Evolutionary conservation across 805 yeast genomes (phyloP), one percentile per base, ranked within the genome.

Genomic region (Candida sakaeoensis): DNA sequence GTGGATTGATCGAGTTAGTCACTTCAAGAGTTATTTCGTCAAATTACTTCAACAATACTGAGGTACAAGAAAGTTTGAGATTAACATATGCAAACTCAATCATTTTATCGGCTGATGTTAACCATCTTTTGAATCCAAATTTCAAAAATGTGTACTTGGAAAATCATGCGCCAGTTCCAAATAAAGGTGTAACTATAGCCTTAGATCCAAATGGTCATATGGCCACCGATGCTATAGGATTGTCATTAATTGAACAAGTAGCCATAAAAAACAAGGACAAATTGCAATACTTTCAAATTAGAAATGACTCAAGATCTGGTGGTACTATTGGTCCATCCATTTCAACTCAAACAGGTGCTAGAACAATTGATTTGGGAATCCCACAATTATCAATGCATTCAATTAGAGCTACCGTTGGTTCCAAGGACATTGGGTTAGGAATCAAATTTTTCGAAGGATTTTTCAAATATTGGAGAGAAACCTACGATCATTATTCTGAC

Each of bases 341-440:
- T 40, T 67, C 85, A 12, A 61, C 75, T 29, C 76, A 72, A 46
- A 79, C 86, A 1, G 88, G 88, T 41, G 85, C 85, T 3, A 70
- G 86, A 53, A 82, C 91, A 32, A 76, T 85, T 41, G 95, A 86
- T 52, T 60, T 85, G 43, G 95, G 95, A 41, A 82, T 86, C 50
- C 80, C 95, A 2, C 95, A 86, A 62, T 69, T 84, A 51, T 76
- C 91, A 2, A 86, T 86, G 95, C 95, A 86, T 62, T 80, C 88
- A 30, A 82, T 86, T 50, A 74, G 95, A 52, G 95, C 93, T 19
- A 74, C 89, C 10, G 74, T 82, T 22, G 95, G 95, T 30, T 72
- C 85, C 15, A 75, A 79, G 55, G 95, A 87, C 55, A 73, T 85
- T 43, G 88, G 86, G 35, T 68, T 84, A 39, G 95, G 85, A 31